These are phyloP conservation scores for Coprinopsis cinerea DNA, from an alignment of 768 basidiomycete genomes.

Conservation along the genomic window DNA sequence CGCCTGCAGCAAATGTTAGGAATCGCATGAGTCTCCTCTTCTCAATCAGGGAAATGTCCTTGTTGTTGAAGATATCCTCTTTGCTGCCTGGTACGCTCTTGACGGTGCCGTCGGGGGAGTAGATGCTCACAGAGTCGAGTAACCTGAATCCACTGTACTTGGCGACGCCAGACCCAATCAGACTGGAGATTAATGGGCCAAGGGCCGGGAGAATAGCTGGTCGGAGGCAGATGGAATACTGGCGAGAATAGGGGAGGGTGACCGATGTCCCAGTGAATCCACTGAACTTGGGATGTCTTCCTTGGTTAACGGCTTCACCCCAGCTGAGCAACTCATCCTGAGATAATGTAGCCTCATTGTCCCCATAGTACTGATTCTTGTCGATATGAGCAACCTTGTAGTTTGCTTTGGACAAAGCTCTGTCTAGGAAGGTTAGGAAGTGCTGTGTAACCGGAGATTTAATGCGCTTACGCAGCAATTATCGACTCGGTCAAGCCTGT, in stretches of 20 bases:
- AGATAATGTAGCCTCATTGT: conserved; percentile 72
- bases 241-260: conserved; percentile 53
- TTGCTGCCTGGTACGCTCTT: conserved; percentile 83
- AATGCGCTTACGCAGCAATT: conserved; percentile 68
- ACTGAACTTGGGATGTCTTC: conserved; percentile 28
- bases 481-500: conserved; percentile 87
- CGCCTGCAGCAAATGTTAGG: conserved; percentile 70
- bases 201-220: conserved; percentile 77
- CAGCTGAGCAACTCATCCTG: conserved; percentile 75
- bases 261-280: conserved; percentile 38
- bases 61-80: conserved; percentile 88
- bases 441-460: not conserved
- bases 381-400: conserved; percentile 88
- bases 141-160: conserved; percentile 90
- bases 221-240: conserved; percentile 82
- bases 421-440: conserved; percentile 26
- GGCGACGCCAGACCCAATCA: conserved; percentile 79
- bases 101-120: conserved; percentile 38
- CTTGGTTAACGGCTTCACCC: conserved; percentile 37
- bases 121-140: conserved; percentile 64
- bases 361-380: conserved; percentile 79
- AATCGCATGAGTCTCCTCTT: conserved; percentile 93
- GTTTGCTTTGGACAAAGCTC: conserved; percentile 85
- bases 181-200: conserved; percentile 72
- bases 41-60: conserved; percentile 67